A percentile compares a stretch with the other conserved stretches of the same genome.
phyloP scores from a whole-genome alignment of 805 yeast genomes.

The Nakazawaea laoshanensis region DNA sequence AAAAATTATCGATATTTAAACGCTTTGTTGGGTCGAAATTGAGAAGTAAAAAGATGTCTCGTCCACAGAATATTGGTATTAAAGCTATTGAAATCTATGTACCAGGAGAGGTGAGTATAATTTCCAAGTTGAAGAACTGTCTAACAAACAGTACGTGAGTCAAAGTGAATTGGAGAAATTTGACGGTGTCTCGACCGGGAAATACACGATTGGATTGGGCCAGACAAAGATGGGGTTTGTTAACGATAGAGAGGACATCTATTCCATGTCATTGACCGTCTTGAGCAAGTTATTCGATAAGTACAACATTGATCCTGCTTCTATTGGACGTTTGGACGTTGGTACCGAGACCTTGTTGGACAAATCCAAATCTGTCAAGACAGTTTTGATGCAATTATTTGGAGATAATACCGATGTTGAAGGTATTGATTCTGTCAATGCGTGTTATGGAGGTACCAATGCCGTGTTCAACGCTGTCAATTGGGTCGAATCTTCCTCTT shows the following conservation, averaged over 20 bases:
- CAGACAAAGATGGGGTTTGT: slow-evolving; percentile 98
- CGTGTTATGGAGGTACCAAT: slow-evolving; percentile 97
- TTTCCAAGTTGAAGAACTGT: no score
- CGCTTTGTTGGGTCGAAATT: no score
- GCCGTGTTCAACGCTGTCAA: slow-evolving; percentile 89
- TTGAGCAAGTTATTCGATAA: slow-evolving; percentile 67
- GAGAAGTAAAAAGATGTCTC: slow-evolving; percentile 25
- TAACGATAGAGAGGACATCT: slow-evolving; percentile 94
- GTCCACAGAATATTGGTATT: slow-evolving; percentile 88
- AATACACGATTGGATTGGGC: slow-evolving; percentile 97
- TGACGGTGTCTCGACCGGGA: slow-evolving; percentile 87
- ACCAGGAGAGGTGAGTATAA: slow-evolving; percentile 62
- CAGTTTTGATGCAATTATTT: slow-evolving; percentile 90
- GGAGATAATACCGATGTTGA: slow-evolving; percentile 86
- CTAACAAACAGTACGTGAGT: slow-evolving; percentile 47
- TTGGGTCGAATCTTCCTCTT: slow-evolving; percentile 92
- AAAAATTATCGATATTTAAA: no score
- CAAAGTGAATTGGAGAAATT: slow-evolving; percentile 80
- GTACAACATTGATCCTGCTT: slow-evolving; percentile 71
- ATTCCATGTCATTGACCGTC: slow-evolving; percentile 90
- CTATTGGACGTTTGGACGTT: slow-evolving; percentile 91
- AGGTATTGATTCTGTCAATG: slow-evolving; percentile 93
- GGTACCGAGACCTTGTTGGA: slow-evolving; percentile 97
- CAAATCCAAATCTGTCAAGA: slow-evolving; percentile 93
- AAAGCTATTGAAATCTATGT: slow-evolving; percentile 91